Evolutionary conservation across 164 flowering plant species (phyloP).

Genomic region (Tetracentron sinense): DNA sequence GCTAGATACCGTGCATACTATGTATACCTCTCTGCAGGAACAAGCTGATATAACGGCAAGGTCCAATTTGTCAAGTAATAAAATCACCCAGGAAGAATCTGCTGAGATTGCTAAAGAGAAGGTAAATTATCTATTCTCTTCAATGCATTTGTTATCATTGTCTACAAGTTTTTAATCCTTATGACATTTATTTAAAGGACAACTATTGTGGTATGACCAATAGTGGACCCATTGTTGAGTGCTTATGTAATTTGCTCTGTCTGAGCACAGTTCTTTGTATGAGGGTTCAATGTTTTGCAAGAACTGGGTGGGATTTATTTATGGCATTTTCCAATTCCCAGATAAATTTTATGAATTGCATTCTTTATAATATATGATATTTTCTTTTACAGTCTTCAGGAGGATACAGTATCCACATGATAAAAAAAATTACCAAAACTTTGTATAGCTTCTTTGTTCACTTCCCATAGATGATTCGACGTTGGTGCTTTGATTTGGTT

Average conservation of each 20-base stretch:
- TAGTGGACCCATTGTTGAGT: background rate
- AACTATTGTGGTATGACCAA: background rate
- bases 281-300: no score
- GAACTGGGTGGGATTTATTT: no score
- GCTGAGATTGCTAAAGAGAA: slow-evolving; percentile 95
- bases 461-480: background rate
- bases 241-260: background rate
- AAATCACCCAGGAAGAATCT: slow-evolving; percentile 49
- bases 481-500: background rate
- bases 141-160: background rate
- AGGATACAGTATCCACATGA: no score
- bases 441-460: background rate
- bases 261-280: no score
- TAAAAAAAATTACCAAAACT: no score
- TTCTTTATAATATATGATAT: no score
- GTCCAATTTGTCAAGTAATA: slow-evolving; percentile 38
- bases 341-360: no score
- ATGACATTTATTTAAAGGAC: background rate
- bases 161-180: background rate
- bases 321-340: no score
- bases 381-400: no score
- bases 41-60: slow-evolving; percentile 46
- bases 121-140: slow-evolving; percentile 29
- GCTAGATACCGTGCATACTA: slow-evolving; percentile 62
- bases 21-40: slow-evolving; percentile 71